Evolutionary conservation across 441 rosid genomes (phyloP).

Genomic region (Geranium incanum): DNA sequence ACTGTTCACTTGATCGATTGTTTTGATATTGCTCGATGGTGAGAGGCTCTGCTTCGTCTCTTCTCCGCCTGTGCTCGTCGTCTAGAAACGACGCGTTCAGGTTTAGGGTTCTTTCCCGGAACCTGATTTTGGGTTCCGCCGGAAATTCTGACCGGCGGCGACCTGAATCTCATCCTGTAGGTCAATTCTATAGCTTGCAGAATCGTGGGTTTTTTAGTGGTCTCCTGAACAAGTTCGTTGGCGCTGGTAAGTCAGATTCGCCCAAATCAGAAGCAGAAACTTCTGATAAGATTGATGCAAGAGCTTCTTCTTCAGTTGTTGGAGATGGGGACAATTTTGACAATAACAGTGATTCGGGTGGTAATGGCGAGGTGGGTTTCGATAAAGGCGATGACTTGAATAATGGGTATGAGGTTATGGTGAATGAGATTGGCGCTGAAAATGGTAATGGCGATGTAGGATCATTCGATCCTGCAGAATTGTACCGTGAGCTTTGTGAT

Average conservation of each 20-base stretch:
- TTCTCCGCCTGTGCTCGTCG: neutral
- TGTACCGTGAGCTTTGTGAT: constrained; percentile 39
- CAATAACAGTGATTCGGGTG: neutral
- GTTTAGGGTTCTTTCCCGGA: neutral
- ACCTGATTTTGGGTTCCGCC: constrained; percentile 4
- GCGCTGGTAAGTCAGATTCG: neutral
- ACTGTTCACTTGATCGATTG: too few species aligned
- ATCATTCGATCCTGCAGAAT: constrained; percentile 43
- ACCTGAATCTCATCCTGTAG: neutral
- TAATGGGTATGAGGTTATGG: too few species aligned
- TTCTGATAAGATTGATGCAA: neutral
- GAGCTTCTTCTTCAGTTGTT: neutral
- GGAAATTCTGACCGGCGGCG: neutral
- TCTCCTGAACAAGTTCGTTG: neutral
- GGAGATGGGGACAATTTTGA: neutral
- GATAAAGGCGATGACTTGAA: neutral
- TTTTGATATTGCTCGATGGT: neutral
- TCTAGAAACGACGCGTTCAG: neutral
- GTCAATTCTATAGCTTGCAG: neutral
- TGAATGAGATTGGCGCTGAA: neutral
- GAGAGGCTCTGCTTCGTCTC: neutral
- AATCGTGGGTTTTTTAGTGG: neutral
- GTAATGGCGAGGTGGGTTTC: too few species aligned
- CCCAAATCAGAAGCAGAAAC: neutral
- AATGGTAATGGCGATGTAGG: constrained; percentile 20